Conservation (phyloP, 2,329 filamentous ascomycete species). For the Nemania serpens region DNA sequence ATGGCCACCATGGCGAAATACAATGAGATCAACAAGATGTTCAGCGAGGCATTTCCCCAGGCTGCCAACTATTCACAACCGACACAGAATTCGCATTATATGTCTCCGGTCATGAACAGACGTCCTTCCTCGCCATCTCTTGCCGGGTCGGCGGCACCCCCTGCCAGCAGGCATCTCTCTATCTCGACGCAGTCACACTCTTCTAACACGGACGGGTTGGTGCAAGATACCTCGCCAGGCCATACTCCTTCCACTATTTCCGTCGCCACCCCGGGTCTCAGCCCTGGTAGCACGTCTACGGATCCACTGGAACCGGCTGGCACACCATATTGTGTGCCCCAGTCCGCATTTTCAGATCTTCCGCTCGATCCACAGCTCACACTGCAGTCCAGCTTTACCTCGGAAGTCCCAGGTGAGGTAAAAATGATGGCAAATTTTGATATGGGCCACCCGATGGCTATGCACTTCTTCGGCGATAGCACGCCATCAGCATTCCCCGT, state of each 20-base stretch:
- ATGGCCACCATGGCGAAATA: slow-evolving; percentile 51
- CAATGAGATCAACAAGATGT: slow-evolving; percentile 53
- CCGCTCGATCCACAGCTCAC: slow-evolving; percentile 36
- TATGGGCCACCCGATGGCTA: slow-evolving; percentile 40
- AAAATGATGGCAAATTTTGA: slow-evolving; percentile 48
- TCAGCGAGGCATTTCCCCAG: slow-evolving; percentile 53
- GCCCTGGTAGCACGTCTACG: slow-evolving; percentile 32
- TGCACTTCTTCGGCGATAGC: slow-evolving; percentile 35
- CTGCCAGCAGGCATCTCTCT: slow-evolving; percentile 23
- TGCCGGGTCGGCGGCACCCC: slow-evolving; percentile 26
- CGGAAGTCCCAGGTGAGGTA: slow-evolving; percentile 49
- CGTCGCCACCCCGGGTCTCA: slow-evolving; percentile 37
- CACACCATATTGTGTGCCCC: slow-evolving; percentile 38
- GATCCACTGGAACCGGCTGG: slow-evolving; percentile 30
- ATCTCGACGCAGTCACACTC: slow-evolving; percentile 29
- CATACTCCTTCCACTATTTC: slow-evolving; percentile 22
- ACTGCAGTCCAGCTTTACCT: slow-evolving; percentile 45
- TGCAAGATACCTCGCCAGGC: slow-evolving; percentile 23
- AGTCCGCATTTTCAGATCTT: slow-evolving; percentile 29
- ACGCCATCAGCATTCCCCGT: slow-evolving; percentile 29
- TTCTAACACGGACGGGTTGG: slow-evolving; percentile 19
- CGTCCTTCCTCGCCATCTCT: slow-evolving; percentile 24
- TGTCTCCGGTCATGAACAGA: slow-evolving; percentile 34
- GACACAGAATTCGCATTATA: slow-evolving; percentile 38
- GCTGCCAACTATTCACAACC: slow-evolving; percentile 41